A percentile compares a stretch with the other conserved stretches of the same genome.
Evolutionary conservation across 2,329 filamentous ascomycete genomes (phyloP).

Genomic region (Aspergillus hiratsukae): DNA sequence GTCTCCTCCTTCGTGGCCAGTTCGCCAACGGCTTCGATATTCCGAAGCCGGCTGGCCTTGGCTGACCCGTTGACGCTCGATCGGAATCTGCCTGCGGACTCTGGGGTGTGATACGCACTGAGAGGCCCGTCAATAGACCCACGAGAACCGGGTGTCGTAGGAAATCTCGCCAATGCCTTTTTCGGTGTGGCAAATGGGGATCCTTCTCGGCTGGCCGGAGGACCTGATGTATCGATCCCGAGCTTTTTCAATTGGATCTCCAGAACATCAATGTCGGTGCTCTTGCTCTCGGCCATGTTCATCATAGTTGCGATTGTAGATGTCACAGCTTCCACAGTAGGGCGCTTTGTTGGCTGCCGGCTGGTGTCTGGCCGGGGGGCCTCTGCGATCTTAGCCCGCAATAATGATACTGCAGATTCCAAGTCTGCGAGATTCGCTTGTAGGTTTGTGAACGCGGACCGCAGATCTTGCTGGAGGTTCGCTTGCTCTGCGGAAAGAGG

Average conservation of each 20-base stretch:
- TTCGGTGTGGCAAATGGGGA: constrained; percentile 37
- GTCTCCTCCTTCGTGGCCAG: constrained; percentile 26
- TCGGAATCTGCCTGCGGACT: constrained; percentile 35
- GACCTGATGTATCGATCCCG: constrained; percentile 41
- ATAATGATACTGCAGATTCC: constrained; percentile 73
- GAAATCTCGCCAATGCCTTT: constrained; percentile 29
- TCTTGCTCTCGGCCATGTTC: constrained; percentile 83
- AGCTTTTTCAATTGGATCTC: constrained; percentile 81
- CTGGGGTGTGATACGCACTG: constrained; percentile 39
- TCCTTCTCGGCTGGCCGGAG: constrained; percentile 29
- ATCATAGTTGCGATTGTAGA: constrained; percentile 93
- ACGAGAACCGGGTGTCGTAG: constrained; percentile 36
- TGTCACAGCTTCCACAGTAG: constrained; percentile 87
- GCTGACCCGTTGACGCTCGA: constrained; percentile 33
- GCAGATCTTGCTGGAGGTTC: constrained; percentile 76
- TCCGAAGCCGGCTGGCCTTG: constrained; percentile 29
- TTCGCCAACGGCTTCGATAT: constrained; percentile 24
- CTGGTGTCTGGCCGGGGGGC: constrained; percentile 48
- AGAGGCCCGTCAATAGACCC: constrained; percentile 29
- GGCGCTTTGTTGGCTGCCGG: constrained; percentile 45
- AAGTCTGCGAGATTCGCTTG: constrained; percentile 70
- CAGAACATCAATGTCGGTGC: constrained; percentile 82
- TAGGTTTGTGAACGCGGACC: constrained; percentile 68
- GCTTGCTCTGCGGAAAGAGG: constrained; percentile 81
- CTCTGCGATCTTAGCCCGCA: constrained; percentile 72